Conservation (phyloP, 495 filamentous ascomycete species). For the Aspergillus funiculosus region DNA sequence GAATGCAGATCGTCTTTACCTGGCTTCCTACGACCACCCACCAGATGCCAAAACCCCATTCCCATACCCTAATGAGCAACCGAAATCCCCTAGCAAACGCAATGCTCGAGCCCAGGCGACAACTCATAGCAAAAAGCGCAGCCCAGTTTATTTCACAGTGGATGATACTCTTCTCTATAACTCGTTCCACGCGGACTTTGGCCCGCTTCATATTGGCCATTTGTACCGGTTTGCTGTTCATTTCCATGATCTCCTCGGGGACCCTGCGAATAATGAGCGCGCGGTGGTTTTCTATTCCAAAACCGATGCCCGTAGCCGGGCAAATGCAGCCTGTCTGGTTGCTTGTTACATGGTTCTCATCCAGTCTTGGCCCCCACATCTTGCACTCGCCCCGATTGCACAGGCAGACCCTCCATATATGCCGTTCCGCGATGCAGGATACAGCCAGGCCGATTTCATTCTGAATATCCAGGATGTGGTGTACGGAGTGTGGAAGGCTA, state of each 20-base stretch:
- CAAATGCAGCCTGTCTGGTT: constrained; percentile 93
- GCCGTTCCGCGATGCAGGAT: constrained; percentile 97
- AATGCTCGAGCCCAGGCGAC: constrained; percentile 59
- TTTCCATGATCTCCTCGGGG: constrained; percentile 90
- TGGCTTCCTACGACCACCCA: constrained; percentile 81
- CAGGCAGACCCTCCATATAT: constrained; percentile 95
- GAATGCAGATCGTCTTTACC: constrained; percentile 81
- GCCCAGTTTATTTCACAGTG: constrained; percentile 91
- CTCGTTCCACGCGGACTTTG: constrained; percentile 97
- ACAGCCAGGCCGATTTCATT: constrained; percentile 95
- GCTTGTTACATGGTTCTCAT: constrained; percentile 99
- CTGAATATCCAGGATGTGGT: constrained; percentile 95
- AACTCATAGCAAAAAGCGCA: constrained; percentile 45
- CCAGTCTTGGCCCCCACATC: constrained; percentile 94
- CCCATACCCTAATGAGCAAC: constrained; percentile 63
- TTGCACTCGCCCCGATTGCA: constrained; percentile 92
- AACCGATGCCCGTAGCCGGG: constrained; percentile 85
- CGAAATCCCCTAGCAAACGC: constrained; percentile 68
- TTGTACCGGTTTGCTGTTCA: constrained; percentile 91
- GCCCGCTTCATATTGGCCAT: constrained; percentile 93
- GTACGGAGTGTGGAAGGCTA: constrained; percentile 97
- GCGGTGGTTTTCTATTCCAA: constrained; percentile 93
- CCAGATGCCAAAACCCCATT: constrained; percentile 79
- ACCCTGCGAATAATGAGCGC: constrained; percentile 73
- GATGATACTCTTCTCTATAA: constrained; percentile 94